Percentiles rank a stretch among this genome's conserved stretches.
phyloP scores from a whole-genome alignment of 2,329 filamentous ascomycete genomes.

The Aspergillus glaucus region DNA sequence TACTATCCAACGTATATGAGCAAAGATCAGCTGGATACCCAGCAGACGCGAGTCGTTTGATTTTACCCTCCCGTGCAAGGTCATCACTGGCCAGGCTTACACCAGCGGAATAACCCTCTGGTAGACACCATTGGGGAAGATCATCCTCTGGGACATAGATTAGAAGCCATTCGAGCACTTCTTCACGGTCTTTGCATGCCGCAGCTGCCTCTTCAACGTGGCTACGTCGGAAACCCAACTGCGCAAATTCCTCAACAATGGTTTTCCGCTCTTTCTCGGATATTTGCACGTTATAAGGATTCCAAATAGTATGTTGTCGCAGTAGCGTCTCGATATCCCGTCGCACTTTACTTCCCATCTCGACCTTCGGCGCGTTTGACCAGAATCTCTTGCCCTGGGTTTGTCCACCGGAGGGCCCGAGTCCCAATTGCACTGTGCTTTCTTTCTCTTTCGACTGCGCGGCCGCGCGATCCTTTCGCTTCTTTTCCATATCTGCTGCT shows the following conservation, averaged over 20 bases:
- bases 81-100: conserved; percentile 79
- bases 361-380: conserved; percentile 80
- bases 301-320: conserved; percentile 76
- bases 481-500: conserved; percentile 70
- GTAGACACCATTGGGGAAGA: conserved; percentile 83
- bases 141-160: conserved; percentile 97
- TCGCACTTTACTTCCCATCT: conserved; percentile 80
- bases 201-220: conserved; percentile 83
- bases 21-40: conserved; percentile 85
- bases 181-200: conserved; percentile 85
- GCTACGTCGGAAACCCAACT: conserved; percentile 79
- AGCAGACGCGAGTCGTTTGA: conserved; percentile 72
- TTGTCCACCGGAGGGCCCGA: conserved; percentile 26
- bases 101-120: conserved; percentile 85
- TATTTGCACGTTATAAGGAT: conserved; percentile 68
- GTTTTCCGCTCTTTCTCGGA: conserved; percentile 48
- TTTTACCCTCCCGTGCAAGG: conserved; percentile 69
- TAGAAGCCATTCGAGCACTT: conserved; percentile 90
- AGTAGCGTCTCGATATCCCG: conserved; percentile 73
- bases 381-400: conserved; percentile 61
- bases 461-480: conserved; percentile 63
- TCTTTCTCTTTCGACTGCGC: conserved; percentile 59
- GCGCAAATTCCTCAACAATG: conserved; percentile 66
- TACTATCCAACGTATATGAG: conserved; percentile 66
- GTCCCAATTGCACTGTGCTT: conserved; percentile 52